These are phyloP conservation scores for Ceratocystis cubensis DNA, from an alignment of 2,329 filamentous ascomycete genomes.

Conservation along the genomic window DNA sequence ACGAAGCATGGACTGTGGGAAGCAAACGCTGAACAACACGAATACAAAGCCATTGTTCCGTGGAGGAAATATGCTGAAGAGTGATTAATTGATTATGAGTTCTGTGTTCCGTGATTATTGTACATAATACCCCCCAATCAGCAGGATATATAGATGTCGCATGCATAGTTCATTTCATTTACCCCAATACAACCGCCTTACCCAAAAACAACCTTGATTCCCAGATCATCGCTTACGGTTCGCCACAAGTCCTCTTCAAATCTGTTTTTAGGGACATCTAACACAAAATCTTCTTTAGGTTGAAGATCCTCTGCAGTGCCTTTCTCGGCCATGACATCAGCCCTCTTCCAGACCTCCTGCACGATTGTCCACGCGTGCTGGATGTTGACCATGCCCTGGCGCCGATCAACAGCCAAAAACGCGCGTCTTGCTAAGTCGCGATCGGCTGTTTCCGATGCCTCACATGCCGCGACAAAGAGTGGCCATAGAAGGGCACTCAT, in stretches of 20 bases:
- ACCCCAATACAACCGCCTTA: constrained; percentile 26
- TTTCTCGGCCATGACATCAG: constrained; percentile 30
- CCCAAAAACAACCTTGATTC: constrained; percentile 48
- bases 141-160: not conserved
- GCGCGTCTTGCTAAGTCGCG: constrained; percentile 38
- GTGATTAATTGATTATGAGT: not conserved
- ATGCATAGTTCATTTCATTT: not conserved
- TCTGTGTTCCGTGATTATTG: constrained; percentile 7
- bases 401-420: constrained; percentile 41
- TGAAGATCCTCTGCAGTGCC: not conserved
- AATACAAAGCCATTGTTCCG: not conserved
- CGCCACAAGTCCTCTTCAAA: constrained; percentile 39
- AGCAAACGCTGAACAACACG: not conserved
- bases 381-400: constrained; percentile 56
- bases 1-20: constrained; percentile 6
- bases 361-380: constrained; percentile 48
- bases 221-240: constrained; percentile 45
- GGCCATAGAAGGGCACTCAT: constrained; percentile 55
- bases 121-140: not conserved
- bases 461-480: constrained; percentile 52
- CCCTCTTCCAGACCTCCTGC: constrained; percentile 47
- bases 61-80: constrained; percentile 17
- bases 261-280: constrained; percentile 12
- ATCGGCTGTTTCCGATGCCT: constrained; percentile 40
- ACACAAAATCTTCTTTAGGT: not conserved